Conservation (phyloP, 305 asterid genomes). For the Coffea humblotiana region DNA sequence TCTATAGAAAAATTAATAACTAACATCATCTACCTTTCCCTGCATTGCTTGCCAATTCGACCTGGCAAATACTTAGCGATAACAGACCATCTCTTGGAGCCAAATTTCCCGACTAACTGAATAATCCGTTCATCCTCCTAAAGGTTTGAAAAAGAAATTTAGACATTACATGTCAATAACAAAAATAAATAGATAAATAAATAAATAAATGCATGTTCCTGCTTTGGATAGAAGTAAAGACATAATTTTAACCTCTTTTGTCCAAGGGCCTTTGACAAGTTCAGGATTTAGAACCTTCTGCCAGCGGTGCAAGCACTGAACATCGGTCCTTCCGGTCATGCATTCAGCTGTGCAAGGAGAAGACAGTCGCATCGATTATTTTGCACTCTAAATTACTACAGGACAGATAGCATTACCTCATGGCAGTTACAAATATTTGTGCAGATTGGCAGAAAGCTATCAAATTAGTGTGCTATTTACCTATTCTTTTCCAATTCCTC, state of each 20-base stretch:
- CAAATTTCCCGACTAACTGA: slow-evolving; percentile 58
- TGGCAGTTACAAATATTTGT: slow-evolving; percentile 3
- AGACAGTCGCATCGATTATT: slow-evolving; percentile 10
- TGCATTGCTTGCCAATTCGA: slow-evolving; percentile 91
- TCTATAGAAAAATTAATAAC: not conserved
- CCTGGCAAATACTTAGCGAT: slow-evolving; percentile 70
- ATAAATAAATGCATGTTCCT: slow-evolving; percentile 12
- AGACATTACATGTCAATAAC: slow-evolving; percentile 8
- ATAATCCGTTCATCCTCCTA: slow-evolving; percentile 78
- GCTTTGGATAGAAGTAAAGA: slow-evolving; percentile 14
- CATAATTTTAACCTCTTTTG: slow-evolving; percentile 53
- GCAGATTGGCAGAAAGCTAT: not conserved
- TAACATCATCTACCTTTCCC: slow-evolving; percentile 56
- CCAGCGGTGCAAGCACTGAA: slow-evolving; percentile 95
- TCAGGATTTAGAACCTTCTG: slow-evolving; percentile 86
- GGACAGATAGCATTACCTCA: not conserved
- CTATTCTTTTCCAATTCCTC: slow-evolving; percentile 72
- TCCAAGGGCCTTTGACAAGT: slow-evolving; percentile 84
- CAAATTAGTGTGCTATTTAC: slow-evolving; percentile 27
- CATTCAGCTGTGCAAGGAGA: slow-evolving; percentile 58
- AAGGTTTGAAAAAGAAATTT: slow-evolving; percentile 21
- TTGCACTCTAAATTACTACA: not conserved
- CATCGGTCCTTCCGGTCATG: slow-evolving; percentile 70
- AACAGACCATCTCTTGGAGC: slow-evolving; percentile 66
- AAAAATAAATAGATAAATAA: not conserved